Conservation (phyloP, 768 basidiomycete genomes). For the Mycena epipterygia region DNA sequence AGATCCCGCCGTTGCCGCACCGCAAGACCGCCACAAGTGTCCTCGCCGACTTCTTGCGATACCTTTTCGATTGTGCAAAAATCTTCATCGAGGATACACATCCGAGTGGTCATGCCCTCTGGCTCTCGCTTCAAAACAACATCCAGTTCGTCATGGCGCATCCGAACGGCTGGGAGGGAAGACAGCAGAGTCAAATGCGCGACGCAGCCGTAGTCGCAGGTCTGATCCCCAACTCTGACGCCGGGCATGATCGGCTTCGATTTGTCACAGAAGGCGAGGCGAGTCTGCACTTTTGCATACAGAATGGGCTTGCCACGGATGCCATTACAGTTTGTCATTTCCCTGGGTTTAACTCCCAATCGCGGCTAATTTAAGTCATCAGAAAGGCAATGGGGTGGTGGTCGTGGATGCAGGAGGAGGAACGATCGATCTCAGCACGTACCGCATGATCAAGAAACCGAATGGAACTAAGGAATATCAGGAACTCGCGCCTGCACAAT, state of each 20-base stretch:
- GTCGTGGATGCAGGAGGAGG: conserved; percentile 70
- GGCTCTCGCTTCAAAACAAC: conserved; percentile 54
- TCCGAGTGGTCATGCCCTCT: conserved; percentile 51
- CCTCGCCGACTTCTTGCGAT: conserved; percentile 62
- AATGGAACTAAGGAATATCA: conserved; percentile 51
- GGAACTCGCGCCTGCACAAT: conserved; percentile 64
- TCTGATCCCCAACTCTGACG: conserved; percentile 53
- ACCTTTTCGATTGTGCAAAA: conserved; percentile 55
- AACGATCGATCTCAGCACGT: conserved; percentile 72
- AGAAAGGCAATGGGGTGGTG: conserved; percentile 52
- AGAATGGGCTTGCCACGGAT: conserved; percentile 52
- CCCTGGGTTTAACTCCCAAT: conserved; percentile 20
- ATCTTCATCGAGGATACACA: conserved; percentile 60
- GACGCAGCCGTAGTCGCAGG: conserved; percentile 61
- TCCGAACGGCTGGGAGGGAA: conserved; percentile 71
- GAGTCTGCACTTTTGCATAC: conserved; percentile 64
- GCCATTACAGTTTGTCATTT: conserved; percentile 37
- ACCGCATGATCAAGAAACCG: conserved; percentile 51
- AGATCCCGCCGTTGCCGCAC: conserved; percentile 56
- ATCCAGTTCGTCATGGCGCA: conserved; percentile 66
- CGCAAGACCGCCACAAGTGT: conserved; percentile 58
- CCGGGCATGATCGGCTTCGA: conserved; percentile 55
- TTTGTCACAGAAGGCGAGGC: conserved; percentile 72
- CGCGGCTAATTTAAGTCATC: background rate
- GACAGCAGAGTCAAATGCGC: conserved; percentile 64